Percentiles rank a stretch among this genome's conserved stretches.
Conservation (phyloP, 169 alveolate genomes). For the Plasmodium malariae region DNA sequence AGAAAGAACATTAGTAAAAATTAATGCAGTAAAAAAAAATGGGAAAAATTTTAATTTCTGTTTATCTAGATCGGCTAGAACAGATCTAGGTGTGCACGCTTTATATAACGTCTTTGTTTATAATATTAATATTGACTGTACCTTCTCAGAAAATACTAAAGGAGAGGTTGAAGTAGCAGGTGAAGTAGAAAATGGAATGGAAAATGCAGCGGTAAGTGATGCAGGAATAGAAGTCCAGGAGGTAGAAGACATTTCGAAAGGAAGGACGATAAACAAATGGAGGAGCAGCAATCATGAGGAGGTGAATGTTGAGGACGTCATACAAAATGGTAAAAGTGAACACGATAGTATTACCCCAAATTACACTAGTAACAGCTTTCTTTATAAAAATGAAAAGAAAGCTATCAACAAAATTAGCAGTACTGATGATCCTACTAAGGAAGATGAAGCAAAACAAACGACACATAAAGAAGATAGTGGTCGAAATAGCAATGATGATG, state of each 20-base stretch:
- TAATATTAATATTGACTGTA: constrained; percentile 75
- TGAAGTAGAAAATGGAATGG: neutral
- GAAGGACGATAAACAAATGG: neutral
- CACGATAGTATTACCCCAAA: neutral
- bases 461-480: neutral
- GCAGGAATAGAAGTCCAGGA: neutral
- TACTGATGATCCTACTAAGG: neutral
- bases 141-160: neutral
- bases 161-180: neutral
- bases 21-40: constrained; percentile 83
- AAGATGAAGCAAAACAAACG: neutral
- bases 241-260: neutral
- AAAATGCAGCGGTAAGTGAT: neutral
- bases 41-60: constrained; percentile 70
- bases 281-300: neutral
- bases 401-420: neutral
- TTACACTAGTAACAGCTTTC: too few species aligned
- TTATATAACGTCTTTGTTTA: constrained; percentile 84
- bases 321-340: neutral
- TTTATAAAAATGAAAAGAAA: neutral
- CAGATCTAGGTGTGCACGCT: constrained; percentile 93
- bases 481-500: neutral
- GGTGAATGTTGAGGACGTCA: neutral
- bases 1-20: constrained; percentile 79
- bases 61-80: constrained; percentile 89